Conservation (phyloP, 208 protist genomes). For the Leishmania amazonensis region DNA sequence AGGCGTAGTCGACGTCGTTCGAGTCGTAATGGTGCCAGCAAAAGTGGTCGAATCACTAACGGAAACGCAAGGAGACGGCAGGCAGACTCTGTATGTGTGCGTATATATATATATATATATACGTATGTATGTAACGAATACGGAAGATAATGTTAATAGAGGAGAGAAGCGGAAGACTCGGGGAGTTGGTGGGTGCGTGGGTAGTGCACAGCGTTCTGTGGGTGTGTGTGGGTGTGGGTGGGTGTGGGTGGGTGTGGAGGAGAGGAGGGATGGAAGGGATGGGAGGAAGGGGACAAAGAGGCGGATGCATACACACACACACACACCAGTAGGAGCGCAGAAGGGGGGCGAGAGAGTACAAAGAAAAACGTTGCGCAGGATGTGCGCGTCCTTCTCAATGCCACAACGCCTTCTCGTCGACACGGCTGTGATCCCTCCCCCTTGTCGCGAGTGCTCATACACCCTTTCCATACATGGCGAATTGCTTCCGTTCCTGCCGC, state of each 20-base stretch:
- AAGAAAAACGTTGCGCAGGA: background rate
- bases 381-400: background rate
- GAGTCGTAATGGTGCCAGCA: no score
- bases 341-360: background rate
- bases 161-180: background rate
- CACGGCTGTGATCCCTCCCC: background rate
- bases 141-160: background rate
- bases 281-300: background rate
- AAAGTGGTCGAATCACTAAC: background rate
- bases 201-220: background rate
- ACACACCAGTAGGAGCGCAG: background rate
- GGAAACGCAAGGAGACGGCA: background rate
- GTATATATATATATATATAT: background rate
- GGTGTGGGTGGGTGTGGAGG: background rate
- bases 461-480: background rate
- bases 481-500: background rate
- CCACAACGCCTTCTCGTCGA: background rate
- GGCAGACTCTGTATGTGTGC: background rate
- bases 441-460: background rate
- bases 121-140: no score
- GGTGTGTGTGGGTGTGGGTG: background rate
- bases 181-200: background rate
- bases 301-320: background rate
- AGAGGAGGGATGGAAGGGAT: background rate
- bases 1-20: no score